Percentiles rank a stretch among this genome's conserved stretches.
Evolutionary conservation across 2,329 filamentous ascomycete species (phyloP).

Genomic region (Neopestalotiopsis sp.): DNA sequence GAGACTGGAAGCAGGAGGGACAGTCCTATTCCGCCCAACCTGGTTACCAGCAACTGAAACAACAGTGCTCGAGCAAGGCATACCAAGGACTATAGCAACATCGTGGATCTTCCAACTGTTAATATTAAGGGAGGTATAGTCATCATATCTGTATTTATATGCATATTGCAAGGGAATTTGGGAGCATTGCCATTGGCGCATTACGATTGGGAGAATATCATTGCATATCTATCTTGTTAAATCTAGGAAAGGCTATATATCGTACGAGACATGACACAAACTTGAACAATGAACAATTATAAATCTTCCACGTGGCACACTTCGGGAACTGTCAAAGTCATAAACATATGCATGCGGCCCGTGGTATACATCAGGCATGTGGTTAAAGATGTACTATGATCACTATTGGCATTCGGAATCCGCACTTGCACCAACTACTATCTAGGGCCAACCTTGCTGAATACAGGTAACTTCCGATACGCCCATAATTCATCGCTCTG

Average conservation of each 20-base stretch:
- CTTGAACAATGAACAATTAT: not conserved
- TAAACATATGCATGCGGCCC: too few species aligned
- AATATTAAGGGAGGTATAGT: not conserved
- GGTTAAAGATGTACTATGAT: too few species aligned
- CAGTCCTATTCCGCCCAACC: constrained; percentile 40
- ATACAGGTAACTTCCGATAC: too few species aligned
- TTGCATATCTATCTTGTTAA: constrained; percentile 20
- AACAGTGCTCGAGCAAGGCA: not conserved
- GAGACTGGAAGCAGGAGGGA: constrained; percentile 37
- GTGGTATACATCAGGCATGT: too few species aligned
- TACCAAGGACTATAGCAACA: not conserved
- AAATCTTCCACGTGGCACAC: not conserved
- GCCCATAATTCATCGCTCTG: too few species aligned
- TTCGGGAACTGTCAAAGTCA: too few species aligned
- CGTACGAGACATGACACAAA: not conserved
- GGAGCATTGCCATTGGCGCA: constrained; percentile 18
- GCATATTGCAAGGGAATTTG: constrained; percentile 25
- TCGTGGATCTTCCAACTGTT: too few species aligned
- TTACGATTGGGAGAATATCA: constrained; percentile 22
- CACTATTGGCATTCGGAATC: too few species aligned
- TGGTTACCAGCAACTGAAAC: constrained; percentile 24
- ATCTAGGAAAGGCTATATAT: not conserved
- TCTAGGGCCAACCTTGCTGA: too few species aligned
- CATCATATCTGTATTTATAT: constrained; percentile 20
- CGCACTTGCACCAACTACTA: too few species aligned